Percentiles rank a stretch among this genome's conserved stretches.
These are phyloP conservation scores for Boletus rufocinnamomeus DNA, from an alignment of 768 basidiomycete species.

Conservation along the genomic window DNA sequence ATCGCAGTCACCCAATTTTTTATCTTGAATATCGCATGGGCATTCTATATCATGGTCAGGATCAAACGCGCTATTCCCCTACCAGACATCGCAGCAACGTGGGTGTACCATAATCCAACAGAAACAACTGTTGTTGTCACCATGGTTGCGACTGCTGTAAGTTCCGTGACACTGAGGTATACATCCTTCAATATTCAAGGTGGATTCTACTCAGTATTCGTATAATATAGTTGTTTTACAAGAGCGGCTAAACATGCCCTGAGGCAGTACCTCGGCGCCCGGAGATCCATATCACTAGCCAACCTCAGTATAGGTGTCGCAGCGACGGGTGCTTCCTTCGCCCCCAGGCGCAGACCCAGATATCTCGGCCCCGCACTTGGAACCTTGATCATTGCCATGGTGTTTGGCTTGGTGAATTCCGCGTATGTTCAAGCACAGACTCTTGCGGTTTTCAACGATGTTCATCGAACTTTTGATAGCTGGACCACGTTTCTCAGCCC, in stretches of 20 bases:
- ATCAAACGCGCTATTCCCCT: background rate
- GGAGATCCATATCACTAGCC: background rate
- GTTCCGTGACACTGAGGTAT: background rate
- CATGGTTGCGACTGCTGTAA: background rate
- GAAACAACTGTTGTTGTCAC: background rate
- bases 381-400: background rate
- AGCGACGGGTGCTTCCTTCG: background rate
- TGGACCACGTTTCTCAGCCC: background rate
- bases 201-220: background rate
- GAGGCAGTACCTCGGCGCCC: background rate
- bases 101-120: background rate
- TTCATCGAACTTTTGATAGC: background rate
- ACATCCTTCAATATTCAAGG: background rate
- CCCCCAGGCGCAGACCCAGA: background rate
- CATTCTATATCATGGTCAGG: background rate
- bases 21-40: background rate
- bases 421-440: background rate
- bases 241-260: background rate
- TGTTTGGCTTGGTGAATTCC: background rate
- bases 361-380: background rate
- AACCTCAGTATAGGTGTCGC: background rate
- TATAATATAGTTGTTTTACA: background rate
- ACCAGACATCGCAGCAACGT: background rate
- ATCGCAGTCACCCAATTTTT: background rate
- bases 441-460: background rate